These are phyloP conservation scores for Cutaneotrichosporon cyanovorans DNA, from an alignment of 1,284 basidiomycete genomes.

Conservation along the genomic window DNA sequence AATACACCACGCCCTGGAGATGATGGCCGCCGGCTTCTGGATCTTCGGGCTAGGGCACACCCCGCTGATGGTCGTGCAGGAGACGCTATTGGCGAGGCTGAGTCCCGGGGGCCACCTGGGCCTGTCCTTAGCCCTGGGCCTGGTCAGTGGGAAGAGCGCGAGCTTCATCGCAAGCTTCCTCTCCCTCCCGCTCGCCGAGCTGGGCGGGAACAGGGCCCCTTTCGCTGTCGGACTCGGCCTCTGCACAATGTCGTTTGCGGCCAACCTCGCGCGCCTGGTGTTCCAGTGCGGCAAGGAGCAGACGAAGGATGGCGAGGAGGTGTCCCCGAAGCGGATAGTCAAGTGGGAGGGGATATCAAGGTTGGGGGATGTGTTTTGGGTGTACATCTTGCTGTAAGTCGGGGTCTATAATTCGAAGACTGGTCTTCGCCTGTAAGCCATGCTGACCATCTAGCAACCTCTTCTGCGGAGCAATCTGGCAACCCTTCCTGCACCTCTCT, in stretches of 20 bases:
- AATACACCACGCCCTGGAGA: constrained; percentile 10
- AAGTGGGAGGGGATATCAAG: constrained; percentile 30
- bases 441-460: constrained; percentile 50
- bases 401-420: no score
- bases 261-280: constrained; percentile 62
- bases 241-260: constrained; percentile 56
- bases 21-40: constrained; percentile 46
- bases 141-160: constrained; percentile 66
- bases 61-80: constrained; percentile 56
- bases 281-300: constrained; percentile 59
- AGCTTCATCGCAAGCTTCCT: constrained; percentile 67
- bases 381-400: constrained; percentile 49
- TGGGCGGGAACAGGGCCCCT: constrained; percentile 60
- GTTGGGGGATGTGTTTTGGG: constrained; percentile 72
- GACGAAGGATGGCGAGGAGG: constrained; percentile 52
- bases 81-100: constrained; percentile 58
- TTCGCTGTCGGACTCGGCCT: constrained; percentile 63
- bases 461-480: constrained; percentile 68
- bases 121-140: constrained; percentile 66
- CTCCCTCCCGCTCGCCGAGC: constrained; percentile 44
- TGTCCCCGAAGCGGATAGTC: constrained; percentile 16
- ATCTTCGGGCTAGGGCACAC: constrained; percentile 70
- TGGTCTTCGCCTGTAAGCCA: neutral
- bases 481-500: constrained; percentile 66
- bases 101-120: constrained; percentile 63